phyloP scores from a whole-genome alignment of 1,284 basidiomycete species.

The Sporisorium reilianum region DNA sequence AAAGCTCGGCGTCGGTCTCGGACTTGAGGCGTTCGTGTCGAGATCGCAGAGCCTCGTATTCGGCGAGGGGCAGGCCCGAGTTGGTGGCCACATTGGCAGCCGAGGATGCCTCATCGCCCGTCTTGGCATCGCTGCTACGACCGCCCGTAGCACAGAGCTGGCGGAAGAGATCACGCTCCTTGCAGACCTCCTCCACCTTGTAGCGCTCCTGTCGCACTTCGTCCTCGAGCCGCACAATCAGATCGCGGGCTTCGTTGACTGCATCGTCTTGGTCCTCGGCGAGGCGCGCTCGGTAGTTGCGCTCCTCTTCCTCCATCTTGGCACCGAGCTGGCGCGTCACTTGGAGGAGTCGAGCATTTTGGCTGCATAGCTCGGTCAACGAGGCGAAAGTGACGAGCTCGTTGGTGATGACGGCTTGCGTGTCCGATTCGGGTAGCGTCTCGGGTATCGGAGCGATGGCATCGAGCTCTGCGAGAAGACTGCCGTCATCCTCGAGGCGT shows the following conservation, averaged over 20 bases:
- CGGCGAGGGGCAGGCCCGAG: slow-evolving; percentile 27
- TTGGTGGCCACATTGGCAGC: background rate
- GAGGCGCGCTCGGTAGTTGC: slow-evolving; percentile 50
- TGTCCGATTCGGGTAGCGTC: slow-evolving; percentile 47
- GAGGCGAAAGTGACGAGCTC: slow-evolving; percentile 89
- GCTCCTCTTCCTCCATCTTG: slow-evolving; percentile 69
- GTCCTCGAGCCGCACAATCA: slow-evolving; percentile 81
- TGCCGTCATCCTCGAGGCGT: slow-evolving; percentile 76
- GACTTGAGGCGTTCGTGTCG: slow-evolving; percentile 78
- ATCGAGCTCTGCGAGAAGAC: slow-evolving; percentile 64
- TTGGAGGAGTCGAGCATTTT: slow-evolving; percentile 88
- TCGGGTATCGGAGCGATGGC: slow-evolving; percentile 37
- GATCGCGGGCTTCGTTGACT: slow-evolving; percentile 85
- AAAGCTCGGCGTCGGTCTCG: slow-evolving; percentile 81
- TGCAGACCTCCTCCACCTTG: slow-evolving; percentile 81
- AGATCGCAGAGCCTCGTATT: slow-evolving; percentile 47
- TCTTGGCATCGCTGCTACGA: slow-evolving; percentile 23
- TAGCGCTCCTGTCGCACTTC: slow-evolving; percentile 80
- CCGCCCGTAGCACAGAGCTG: slow-evolving; percentile 74
- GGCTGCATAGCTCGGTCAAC: slow-evolving; percentile 83
- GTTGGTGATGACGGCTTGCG: slow-evolving; percentile 81
- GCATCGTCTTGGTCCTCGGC: slow-evolving; percentile 80
- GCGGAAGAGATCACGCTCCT: slow-evolving; percentile 88
- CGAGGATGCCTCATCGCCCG: slow-evolving; percentile 14
- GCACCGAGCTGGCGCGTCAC: slow-evolving; percentile 78